Evolutionary conservation across 371 early-diverging fungal genomes (phyloP), one percentile per base, ranked within the genome.

Genomic region (Smittium mucronatum): DNA sequence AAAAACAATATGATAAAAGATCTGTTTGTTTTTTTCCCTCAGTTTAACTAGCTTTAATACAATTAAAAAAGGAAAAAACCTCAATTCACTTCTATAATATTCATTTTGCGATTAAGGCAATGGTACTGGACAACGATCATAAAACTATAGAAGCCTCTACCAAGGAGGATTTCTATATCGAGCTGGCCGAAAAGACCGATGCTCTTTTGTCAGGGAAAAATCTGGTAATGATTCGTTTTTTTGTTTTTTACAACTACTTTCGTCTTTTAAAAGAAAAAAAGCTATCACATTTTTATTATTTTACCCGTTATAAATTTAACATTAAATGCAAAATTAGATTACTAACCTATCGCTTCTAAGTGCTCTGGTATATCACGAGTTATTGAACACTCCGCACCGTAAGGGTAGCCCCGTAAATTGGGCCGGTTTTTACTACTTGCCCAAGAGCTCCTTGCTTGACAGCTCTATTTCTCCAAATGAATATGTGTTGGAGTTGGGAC

Each of bases 361-460:
- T 2, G 80, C 93, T n/a, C 78, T 93, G 31, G 82, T 95, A 59
- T 93, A 88, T 80, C 90, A 87, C 71, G 87, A 85, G 5, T 73
- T 92, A 69, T 82, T 80, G 16, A 87, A 85, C 61, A 82, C 84
- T n/a, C 83, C 89, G 36, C 47, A 36, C 28, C 73, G 76, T 64
- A 66, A 71, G 64, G 76, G 74, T 26, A 83, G 85, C 59, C 90
- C 89, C n/a, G 86, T 95, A 68, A 95, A 93, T 80, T 95, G 95
- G 95, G 88, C 81, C 57, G 94, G 94, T 1, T 93, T 93, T 78
- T 95, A 95, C 71, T 74, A 91, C 31, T 75, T 83, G 0, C 80
- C 82, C 34, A 76, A 79, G 58, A 76, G 79, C 63, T 30, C 71
- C 21, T 74, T 80, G 33, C 59, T 16, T 5, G 59, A n/a, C 15